Evolutionary conservation across 129 eudicot species (phyloP), one percentile per base, ranked within the genome.

Genomic region (Escallonia rubra): DNA sequence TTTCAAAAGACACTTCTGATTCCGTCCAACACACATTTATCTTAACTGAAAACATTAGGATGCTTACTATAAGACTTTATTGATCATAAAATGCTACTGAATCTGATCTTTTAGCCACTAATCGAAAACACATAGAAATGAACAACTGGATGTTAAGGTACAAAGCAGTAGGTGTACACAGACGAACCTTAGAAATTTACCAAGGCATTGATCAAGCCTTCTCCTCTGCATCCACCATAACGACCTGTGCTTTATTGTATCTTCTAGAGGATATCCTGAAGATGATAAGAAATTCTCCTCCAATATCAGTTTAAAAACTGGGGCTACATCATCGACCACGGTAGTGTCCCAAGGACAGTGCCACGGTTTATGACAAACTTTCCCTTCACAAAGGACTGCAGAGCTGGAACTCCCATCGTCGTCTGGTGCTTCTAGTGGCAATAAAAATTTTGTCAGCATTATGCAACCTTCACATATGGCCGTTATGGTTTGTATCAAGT

Each of bases 281-380:
- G 95, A 84, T 7, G 98, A 86, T 14, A 72, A 42, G 79, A 84
- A 89, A 71, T 90, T 94, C 61, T 76, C 84, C 76, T 85, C 83
- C 67, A 94, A 60, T 71, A 94, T 80, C 50, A 59, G 63, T 76
- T 77, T 94, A 54, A 94, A 94, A 10, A 66, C 58, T 61, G 99
- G 96, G 69, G 93, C 99, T 57, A 90, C 70, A 63, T 87, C 90
- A 79, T 94, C 99, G 40, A 94, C 72, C 39, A 82, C 78, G 40
- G 85, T 81, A 72, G 81, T 84, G 7, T 79, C 89, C 98, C 98
- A 92, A n/a, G 98, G 98, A 52, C 96, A 92, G 10, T 58, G 77
- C 98, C 98, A 92, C 43, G 42, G 63, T 76, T 78, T 86, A 13
- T 39, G 69, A 49, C 51, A 72, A 68, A 45, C 75, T 68, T 65